These are phyloP conservation scores for Pseudogymnoascus sp. DNA, from an alignment of 2,329 filamentous ascomycete genomes.

Conservation along the genomic window DNA sequence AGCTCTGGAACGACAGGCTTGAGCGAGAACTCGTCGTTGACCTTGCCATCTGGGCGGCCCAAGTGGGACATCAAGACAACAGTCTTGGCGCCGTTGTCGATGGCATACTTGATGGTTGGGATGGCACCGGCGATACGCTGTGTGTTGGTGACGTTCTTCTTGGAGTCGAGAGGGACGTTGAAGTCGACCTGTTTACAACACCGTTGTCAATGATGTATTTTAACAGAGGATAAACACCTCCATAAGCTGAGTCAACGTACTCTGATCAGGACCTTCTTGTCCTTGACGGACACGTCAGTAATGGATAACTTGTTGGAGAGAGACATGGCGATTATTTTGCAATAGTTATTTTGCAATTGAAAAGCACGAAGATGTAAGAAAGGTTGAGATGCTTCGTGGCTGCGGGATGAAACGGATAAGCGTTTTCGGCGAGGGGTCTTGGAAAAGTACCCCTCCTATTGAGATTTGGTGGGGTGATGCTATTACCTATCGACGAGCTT, in stretches of 20 bases:
- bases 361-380: not conserved
- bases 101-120: conserved; percentile 89
- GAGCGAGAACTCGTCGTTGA: conserved; percentile 88
- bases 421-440: conserved; percentile 3
- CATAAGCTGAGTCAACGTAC: conserved; percentile 46
- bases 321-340: conserved; percentile 60
- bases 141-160: conserved; percentile 95
- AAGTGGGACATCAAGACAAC: conserved; percentile 98
- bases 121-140: conserved; percentile 96
- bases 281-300: conserved; percentile 92
- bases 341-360: not conserved
- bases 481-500: conserved; percentile 8
- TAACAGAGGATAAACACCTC: not conserved
- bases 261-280: conserved; percentile 94
- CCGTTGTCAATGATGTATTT: conserved; percentile 21
- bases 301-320: conserved; percentile 98
- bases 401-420: conserved; percentile 8
- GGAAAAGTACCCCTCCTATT: conserved; percentile 9
- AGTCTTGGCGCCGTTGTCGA: conserved; percentile 83
- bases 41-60: conserved; percentile 85
- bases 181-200: conserved; percentile 74
- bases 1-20: conserved; percentile 86
- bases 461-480: conserved; percentile 10
- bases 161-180: conserved; percentile 91
- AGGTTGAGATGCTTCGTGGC: conserved; percentile 4